These are phyloP conservation scores for Diaporthe longicolla DNA, from an alignment of 2,329 filamentous ascomycete genomes.

Conservation along the genomic window DNA sequence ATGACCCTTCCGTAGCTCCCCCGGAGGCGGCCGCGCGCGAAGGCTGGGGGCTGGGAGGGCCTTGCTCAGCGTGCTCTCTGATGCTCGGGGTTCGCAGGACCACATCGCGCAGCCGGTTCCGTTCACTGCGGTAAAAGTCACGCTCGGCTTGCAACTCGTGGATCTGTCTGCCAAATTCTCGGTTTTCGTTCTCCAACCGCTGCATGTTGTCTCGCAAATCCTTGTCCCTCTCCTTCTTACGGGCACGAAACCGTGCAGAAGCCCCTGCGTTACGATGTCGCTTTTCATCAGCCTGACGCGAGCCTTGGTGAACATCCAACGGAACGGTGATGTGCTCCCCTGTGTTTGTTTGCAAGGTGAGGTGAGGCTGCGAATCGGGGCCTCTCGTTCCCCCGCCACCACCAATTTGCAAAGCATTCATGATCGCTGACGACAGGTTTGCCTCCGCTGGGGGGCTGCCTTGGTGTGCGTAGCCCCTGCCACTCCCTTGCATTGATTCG, in stretches of 20 bases:
- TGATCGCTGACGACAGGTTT: conserved; percentile 40
- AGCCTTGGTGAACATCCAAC: conserved; percentile 85
- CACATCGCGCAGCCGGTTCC: conserved; percentile 79
- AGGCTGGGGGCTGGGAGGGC: conserved; percentile 65
- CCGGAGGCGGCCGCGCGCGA: conserved; percentile 39
- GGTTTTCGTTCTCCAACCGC: conserved; percentile 76
- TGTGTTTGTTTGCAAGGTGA: conserved; percentile 43
- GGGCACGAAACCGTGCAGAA: conserved; percentile 84
- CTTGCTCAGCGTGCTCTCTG: conserved; percentile 65
- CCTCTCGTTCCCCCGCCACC: conserved; percentile 37
- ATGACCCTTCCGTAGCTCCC: conserved; percentile 39
- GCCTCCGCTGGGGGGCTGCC: conserved; percentile 37
- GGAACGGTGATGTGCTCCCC: conserved; percentile 70
- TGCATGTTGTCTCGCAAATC: conserved; percentile 79
- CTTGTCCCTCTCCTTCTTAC: conserved; percentile 86
- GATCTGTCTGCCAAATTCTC: conserved; percentile 71
- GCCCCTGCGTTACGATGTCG: conserved; percentile 87
- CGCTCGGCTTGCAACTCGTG: conserved; percentile 72
- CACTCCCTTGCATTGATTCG: conserved; percentile 36
- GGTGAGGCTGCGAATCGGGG: conserved; percentile 41
- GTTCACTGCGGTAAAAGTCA: conserved; percentile 81
- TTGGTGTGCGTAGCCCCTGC: conserved; percentile 32
- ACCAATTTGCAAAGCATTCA: conserved; percentile 41
- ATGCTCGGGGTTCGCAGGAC: conserved; percentile 72
- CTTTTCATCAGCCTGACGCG: conserved; percentile 87